A percentile compares a stretch with the other conserved stretches of the same genome.
These are phyloP conservation scores for Pulveroboletus ravenelii DNA, from an alignment of 768 basidiomycete species.

Conservation along the genomic window DNA sequence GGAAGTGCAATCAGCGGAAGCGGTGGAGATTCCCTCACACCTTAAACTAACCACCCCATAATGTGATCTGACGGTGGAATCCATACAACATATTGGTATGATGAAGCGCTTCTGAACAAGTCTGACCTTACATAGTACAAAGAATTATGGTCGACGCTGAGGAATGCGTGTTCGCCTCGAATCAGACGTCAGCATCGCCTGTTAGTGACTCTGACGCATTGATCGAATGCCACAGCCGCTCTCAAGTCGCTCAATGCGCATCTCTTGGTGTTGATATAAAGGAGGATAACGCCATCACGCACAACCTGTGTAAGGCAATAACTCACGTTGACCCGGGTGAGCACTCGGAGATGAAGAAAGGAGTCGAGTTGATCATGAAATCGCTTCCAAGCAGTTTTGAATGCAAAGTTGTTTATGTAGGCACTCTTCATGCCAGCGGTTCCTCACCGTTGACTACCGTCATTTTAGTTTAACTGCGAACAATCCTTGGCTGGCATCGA, in stretches of 20 bases:
- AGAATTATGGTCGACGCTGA: constrained; percentile 3
- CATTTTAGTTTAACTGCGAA: constrained; percentile 9
- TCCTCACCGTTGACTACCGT: background rate
- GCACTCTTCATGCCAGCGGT: background rate
- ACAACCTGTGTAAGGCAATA: constrained; percentile 13
- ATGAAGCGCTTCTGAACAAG: background rate
- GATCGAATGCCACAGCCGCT: background rate
- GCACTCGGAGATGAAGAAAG: constrained; percentile 7
- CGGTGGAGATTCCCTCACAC: too few species aligned
- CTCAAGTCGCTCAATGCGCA: background rate
- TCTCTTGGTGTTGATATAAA: background rate
- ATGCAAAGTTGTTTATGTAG: constrained; percentile 11
- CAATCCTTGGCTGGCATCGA: background rate
- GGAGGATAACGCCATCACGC: background rate
- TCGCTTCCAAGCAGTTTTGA: constrained; percentile 3
- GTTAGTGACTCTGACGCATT: background rate
- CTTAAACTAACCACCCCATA: too few species aligned
- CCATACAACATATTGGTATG: constrained; percentile 9
- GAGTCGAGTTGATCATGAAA: constrained; percentile 7
- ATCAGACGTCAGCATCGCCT: background rate
- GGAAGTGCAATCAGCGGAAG: too few species aligned
- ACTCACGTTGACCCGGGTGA: background rate
- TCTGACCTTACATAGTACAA: constrained; percentile 8
- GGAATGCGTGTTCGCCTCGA: constrained; percentile 1
- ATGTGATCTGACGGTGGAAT: constrained; percentile 5